Evolutionary conservation across 371 early-diverging fungal genomes (phyloP), one percentile per base, ranked within the genome.

Genomic region (Batkoa obscura): DNA sequence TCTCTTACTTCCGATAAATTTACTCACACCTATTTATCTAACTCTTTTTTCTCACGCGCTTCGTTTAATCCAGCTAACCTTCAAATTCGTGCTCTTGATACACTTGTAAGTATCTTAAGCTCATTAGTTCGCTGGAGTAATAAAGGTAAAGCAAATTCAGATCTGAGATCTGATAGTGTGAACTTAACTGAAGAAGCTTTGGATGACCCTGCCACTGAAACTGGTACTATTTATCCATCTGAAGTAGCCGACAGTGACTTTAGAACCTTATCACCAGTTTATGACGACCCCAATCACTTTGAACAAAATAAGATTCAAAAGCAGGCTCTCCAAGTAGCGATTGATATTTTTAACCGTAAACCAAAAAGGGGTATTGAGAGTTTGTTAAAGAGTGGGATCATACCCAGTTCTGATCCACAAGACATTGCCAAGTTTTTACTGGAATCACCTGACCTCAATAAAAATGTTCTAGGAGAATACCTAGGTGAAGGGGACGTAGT

Each of bases 401-500:
- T 94, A 60, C 63, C 55, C 48, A 74, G 63, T 12, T 55, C 65
- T 48, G 76, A 73, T 33, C 81, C 78, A 23, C 50, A 51, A 34
- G 81, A 74, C 33, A 71, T 92, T 17, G 92, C 88, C 2, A 57
- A 65, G 2, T 87, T 94, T 60, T 66, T 94, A 57, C 64, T 81
- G 35, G 66, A 63, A 36, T 80, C 84, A 12, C 85, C 83, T 49
- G 86, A 84, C 3, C 66, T 93, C 13, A 81, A 82, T 66, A 91
- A 95, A 64, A 69, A 77, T 10, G 69, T 74, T 60, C 75, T 99
- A 62, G 99, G 99, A 51, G 96, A 94, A 68, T 96, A 80, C 62
- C 69, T 99, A 41, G 96, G 97, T 46, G 94, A 94, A 64, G 88
- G 84, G 36, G 83, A 91, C n/a, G 69, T 76, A n/a, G 79, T 83